phyloP scores from a whole-genome alignment of 139 green algal species.

The Zygnema cylindricum region DNA sequence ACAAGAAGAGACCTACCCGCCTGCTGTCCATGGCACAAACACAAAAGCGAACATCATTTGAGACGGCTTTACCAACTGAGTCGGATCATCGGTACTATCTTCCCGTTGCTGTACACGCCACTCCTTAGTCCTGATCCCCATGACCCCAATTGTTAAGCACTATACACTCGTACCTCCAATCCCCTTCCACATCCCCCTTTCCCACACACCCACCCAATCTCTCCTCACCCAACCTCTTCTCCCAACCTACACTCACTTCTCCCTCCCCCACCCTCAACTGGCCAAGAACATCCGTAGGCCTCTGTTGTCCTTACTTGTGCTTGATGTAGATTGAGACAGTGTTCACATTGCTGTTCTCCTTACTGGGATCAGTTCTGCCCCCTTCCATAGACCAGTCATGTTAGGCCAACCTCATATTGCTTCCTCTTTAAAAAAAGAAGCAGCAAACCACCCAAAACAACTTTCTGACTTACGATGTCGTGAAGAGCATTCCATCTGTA shows the following conservation, averaged over 20 bases:
- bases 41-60: conserved; percentile 15
- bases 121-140: background rate
- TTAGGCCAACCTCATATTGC: background rate
- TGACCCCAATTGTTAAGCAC: no score
- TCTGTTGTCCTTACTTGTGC: background rate
- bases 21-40: conserved; percentile 12
- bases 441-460: no score
- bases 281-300: background rate
- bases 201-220: no score
- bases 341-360: conserved; percentile 31
- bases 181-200: no score
- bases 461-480: conserved; percentile 45
- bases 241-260: no score
- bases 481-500: conserved; percentile 53
- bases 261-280: no score
- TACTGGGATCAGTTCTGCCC: conserved; percentile 16
- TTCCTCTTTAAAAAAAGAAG: no score
- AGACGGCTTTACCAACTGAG: background rate
- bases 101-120: conserved; percentile 8
- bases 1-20: background rate
- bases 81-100: background rate
- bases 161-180: no score
- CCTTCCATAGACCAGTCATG: background rate
- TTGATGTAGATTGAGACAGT: background rate
- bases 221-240: no score